Conservation (phyloP, 768 basidiomycete genomes). For the Cystobasidium ongulense region DNA sequence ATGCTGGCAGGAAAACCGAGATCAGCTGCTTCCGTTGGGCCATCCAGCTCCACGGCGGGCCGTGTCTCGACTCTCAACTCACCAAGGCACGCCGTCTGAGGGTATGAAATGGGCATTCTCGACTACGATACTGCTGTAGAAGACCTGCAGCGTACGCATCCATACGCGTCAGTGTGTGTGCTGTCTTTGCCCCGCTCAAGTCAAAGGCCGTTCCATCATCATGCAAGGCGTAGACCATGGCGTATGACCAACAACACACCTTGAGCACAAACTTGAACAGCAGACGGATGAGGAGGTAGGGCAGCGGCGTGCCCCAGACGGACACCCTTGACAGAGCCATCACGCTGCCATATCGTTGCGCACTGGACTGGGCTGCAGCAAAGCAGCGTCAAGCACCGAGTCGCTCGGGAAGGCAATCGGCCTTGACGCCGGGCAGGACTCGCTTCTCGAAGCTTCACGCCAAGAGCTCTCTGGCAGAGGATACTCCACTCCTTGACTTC, state of each 20-base stretch:
- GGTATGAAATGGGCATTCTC: conserved; percentile 69
- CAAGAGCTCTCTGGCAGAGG: no score
- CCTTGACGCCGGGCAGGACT: no score
- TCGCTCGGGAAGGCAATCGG: neutral
- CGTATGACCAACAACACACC: neutral
- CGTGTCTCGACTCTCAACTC: conserved; percentile 32
- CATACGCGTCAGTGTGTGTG: neutral
- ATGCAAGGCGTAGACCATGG: neutral
- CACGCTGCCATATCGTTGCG: neutral
- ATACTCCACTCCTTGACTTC: no score
- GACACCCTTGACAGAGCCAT: neutral
- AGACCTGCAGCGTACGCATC: conserved; percentile 50
- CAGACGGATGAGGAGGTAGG: conserved; percentile 16
- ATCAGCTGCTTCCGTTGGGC: neutral
- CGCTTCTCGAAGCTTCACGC: no score
- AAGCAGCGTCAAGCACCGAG: no score
- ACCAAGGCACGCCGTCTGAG: conserved; percentile 67
- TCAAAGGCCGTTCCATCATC: neutral
- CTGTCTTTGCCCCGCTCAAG: neutral
- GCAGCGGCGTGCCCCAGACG: conserved; percentile 4
- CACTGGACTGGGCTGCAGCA: no score
- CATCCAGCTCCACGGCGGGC: neutral
- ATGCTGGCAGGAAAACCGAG: conserved; percentile 52
- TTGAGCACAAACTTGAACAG: conserved; percentile 46
- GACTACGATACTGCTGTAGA: conserved; percentile 79